Evolutionary conservation across 2,329 filamentous ascomycete species (phyloP), one percentile per base, ranked within the genome.

Genomic region (Botrytis byssoidea): DNA sequence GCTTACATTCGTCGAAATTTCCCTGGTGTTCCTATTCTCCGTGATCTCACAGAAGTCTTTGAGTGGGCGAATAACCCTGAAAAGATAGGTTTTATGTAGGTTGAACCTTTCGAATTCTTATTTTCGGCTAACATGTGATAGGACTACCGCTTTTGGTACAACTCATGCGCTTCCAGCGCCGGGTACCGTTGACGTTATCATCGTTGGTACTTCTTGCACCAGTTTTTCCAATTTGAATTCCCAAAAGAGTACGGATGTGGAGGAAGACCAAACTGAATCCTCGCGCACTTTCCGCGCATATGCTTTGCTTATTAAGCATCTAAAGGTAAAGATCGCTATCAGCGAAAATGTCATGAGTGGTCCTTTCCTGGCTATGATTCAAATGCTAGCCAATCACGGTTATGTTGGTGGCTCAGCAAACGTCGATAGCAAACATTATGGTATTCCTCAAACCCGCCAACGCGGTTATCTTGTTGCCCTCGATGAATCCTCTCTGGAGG

Each of bases 151-250:
- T 1, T 91, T 91, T 78, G 92, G 92, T 6, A 86, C 87, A 12
- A 82, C 85, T 67, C 84, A 84, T 7, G 14, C 46, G 8, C 65
- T 67, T 67, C 70, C 81, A 1, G 87, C 94, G 1, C 91, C 91
- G 0, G 81, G 81, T 0, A 79, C 86, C 18, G 81, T 89, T 1
- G 90, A 95, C 75, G 79, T 95, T 0, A 82, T 95, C 1, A 83
- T 95, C 63, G 91, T 91, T 10, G 93, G 93, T 0, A 93, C 91
- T 60, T 90, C 91, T 0, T 96, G 93, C 77, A 91, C 93, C 3
- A 92, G 95, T 77, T 93, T 92, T 76, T 95, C 92, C 0, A 79
- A 76, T 0, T 81, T 94, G 46, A 95, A 94, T 80, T 87, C 83
- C 68, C 22, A 55, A 37, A 81, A 84, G 7, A 83, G 83, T 25